Base-by-base conservation (phyloP, 768 basidiomycete genomes). In the Russula olivacea region DNA sequence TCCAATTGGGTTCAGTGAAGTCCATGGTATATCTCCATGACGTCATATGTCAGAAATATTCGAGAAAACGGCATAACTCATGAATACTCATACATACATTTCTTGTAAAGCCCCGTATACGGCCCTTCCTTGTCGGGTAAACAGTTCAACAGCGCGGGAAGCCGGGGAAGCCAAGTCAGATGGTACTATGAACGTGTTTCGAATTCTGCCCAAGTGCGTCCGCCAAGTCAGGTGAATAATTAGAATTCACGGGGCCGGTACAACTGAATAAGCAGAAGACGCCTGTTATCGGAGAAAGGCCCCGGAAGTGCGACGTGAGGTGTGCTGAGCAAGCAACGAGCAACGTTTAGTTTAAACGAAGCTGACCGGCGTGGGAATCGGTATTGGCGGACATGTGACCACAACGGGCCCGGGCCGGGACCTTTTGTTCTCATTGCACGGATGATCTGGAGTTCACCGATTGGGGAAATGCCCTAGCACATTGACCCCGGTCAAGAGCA, bases 111-210 rank as follows among this genome's bases (percentile, higher is more conserved):
- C 10, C 8, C 51, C n/a, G n/a, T n/a, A n/a, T n/a, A n/a, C n/a
- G n/a, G n/a, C n/a, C n/a, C n/a, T n/a, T n/a, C n/a, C 41, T 52
- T 52, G 19, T 10, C 7, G 40, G 7, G 32, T 38, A 12, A 43
- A 50, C 14, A 47, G 7, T 34, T 62, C 61, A 15, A n/a, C 34
- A 21, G 23, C 56, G 45, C 50, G 41, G 7, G 55, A 57, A 49
- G 32, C 17, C 30, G 57, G 36, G 30, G 55, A 11, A 30, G 23
- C 10, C 32, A 34, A 14, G 8, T 32, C 38, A 38, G 50, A 55
- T 25, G 8, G 25, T 15, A 17, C 49, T 55, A 25, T 15, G 8
- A 30, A 51, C 9, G 30, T 51, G 50, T 51, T 50, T 17, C 25
- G 17, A 41, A 17, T 45, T n/a, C 17, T 51, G 30, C 17, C 28